Evolutionary conservation across 2,329 filamentous ascomycete species (phyloP), one percentile per base, ranked within the genome.

Genomic region (Verticillium tricorpus): DNA sequence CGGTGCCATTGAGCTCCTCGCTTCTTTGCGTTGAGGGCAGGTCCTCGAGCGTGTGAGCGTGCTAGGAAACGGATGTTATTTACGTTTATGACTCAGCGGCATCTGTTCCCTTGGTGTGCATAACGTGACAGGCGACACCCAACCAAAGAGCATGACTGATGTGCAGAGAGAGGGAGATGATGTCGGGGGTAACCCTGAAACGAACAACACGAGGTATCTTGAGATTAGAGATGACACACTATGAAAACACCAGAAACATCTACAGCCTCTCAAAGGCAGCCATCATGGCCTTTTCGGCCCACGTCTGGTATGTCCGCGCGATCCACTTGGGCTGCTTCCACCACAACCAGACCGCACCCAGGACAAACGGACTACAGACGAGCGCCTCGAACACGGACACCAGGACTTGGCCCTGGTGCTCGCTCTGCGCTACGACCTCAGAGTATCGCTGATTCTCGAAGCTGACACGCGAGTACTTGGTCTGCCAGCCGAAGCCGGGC

Each of bases 371-470:
- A 8, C 64, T 65, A 35, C 58, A 65, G 5, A 60, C 61, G 2
- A 66, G 56, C 1, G 64, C 61, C 54, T 63, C 60, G 1, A 66
- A 64, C 1, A 50, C 61, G 39, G 60, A 60, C 56, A 84, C 75
- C 35, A 93, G 76, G 5, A 90, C 74, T 64, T 77, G 78, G 2
- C 89, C 87, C 73, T 97, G 93, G 60, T 84, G 76, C 61, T 89
- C 84, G 61, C 89, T 92, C 66, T 84, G 85, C 45, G 78, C 80
- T 37, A 92, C 83, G 3, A 98, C 90, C 64, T 96, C 89, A 0
- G 90, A 91, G 74, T 99, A 99, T 22, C 91, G 81, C 77, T 96
- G 90, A 70, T 97, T 97, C 63, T 92, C 92, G 73, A 99, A 99
- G 67, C 93, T 97, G 9, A 99, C 89, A 22, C 94, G 85, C 1